Evolutionary conservation across 495 filamentous ascomycete genomes (phyloP).

Genomic region (Penicillium cinerascens): DNA sequence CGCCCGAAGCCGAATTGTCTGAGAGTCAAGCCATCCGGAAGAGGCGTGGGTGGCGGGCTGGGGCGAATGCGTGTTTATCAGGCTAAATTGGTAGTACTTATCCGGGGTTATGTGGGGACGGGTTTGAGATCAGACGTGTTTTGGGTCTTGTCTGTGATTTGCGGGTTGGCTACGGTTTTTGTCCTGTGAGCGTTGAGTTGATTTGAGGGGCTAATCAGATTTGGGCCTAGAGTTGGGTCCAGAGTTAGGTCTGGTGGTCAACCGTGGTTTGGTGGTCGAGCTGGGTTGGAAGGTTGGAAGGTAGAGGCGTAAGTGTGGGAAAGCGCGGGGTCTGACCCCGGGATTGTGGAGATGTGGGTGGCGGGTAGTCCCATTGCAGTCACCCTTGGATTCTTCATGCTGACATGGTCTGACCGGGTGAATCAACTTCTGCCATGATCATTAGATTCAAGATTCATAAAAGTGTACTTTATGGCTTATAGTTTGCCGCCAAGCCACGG

Average conservation of each 20-base stretch:
- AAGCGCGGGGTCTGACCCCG: not conserved
- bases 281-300: too few species aligned
- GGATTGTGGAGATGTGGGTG: not conserved
- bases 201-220: too few species aligned
- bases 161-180: too few species aligned
- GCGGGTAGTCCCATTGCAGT: not conserved
- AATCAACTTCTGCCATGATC: not conserved
- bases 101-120: not conserved
- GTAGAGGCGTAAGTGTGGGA: too few species aligned
- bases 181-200: too few species aligned
- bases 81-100: not conserved
- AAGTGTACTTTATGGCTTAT: too few species aligned
- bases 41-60: not conserved
- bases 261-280: too few species aligned
- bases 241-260: too few species aligned
- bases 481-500: not conserved
- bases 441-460: not conserved
- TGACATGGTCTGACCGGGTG: not conserved
- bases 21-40: not conserved
- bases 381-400: not conserved
- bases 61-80: not conserved
- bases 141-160: too few species aligned
- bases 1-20: not conserved
- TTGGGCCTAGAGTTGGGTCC: too few species aligned
- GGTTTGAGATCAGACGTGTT: not conserved